These are phyloP conservation scores for Eremomyces bilateralis DNA, from an alignment of 495 filamentous ascomycete genomes.

Conservation along the genomic window DNA sequence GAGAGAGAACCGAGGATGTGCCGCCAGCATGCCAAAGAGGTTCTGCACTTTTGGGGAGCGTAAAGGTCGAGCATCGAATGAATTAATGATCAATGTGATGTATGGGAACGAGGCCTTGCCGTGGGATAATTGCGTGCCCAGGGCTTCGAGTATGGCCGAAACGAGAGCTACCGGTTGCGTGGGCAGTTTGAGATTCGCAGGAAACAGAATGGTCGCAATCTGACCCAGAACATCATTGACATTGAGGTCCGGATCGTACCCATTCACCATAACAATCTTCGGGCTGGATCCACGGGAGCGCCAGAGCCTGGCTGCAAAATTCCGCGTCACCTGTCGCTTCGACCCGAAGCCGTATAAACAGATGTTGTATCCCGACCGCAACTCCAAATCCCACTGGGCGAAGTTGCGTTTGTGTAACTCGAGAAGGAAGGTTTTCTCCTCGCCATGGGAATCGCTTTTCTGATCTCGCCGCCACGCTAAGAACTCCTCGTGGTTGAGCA, in stretches of 20 bases:
- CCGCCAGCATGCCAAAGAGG: slow-evolving; percentile 51
- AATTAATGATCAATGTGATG: slow-evolving; percentile 61
- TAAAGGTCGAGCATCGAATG: slow-evolving; percentile 58
- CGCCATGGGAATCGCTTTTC: slow-evolving; percentile 46
- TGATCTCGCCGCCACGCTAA: slow-evolving; percentile 40
- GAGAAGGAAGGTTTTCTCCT: slow-evolving; percentile 48
- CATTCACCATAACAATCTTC: slow-evolving; percentile 69
- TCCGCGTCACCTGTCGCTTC: slow-evolving; percentile 52
- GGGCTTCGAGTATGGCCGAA: slow-evolving; percentile 34
- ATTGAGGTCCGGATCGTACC: slow-evolving; percentile 56
- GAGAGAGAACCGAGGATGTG: slow-evolving; percentile 51
- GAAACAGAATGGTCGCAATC: slow-evolving; percentile 41
- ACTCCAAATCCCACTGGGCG: slow-evolving; percentile 82
- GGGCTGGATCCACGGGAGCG: slow-evolving; percentile 17
- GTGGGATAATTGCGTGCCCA: slow-evolving; percentile 17
- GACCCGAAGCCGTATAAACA: slow-evolving; percentile 86
- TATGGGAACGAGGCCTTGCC: not conserved
- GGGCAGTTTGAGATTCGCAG: slow-evolving; percentile 31
- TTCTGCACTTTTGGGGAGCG: slow-evolving; percentile 47
- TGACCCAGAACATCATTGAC: slow-evolving; percentile 60
- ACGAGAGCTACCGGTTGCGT: slow-evolving; percentile 43
- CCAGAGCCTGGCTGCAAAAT: slow-evolving; percentile 58
- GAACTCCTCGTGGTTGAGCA: slow-evolving; percentile 82
- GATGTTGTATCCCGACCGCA: slow-evolving; percentile 71
- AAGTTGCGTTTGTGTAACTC: slow-evolving; percentile 63